Evolutionary conservation across 305 asterid genomes (phyloP).

Genomic region (Solanum hybrid): DNA sequence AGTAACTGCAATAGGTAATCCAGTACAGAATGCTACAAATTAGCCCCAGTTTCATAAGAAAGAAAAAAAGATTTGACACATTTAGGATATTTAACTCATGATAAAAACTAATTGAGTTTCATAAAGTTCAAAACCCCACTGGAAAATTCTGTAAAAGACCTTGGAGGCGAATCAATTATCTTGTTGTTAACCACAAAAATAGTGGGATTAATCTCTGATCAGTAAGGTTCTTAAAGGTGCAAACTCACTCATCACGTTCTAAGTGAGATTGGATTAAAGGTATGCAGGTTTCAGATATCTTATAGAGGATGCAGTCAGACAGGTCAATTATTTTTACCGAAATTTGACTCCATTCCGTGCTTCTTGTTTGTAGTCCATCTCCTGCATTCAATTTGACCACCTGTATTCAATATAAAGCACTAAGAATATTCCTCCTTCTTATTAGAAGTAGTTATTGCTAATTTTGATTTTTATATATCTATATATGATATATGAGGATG

Average conservation of each 20-base stretch:
- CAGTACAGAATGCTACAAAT: background rate
- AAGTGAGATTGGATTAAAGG: background rate
- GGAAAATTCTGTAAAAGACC: background rate
- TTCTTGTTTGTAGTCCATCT: constrained; percentile 88
- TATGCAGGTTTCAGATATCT: background rate
- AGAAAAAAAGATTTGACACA: background rate
- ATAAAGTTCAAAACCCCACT: background rate
- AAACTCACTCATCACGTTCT: background rate
- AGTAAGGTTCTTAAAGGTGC: background rate
- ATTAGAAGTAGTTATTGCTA: constrained; percentile 5
- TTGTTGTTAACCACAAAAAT: background rate
- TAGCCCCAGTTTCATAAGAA: background rate
- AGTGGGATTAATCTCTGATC: background rate
- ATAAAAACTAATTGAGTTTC: background rate
- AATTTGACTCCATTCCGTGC: constrained; percentile 84
- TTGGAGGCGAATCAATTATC: background rate
- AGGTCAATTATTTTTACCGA: constrained; percentile 34
- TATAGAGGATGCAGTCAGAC: background rate
- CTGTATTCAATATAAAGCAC: constrained; percentile 97
- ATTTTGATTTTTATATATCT: background rate
- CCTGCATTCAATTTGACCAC: constrained; percentile 99
- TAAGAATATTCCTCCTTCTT: constrained; percentile 62
- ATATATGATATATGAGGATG: background rate
- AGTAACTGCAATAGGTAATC: background rate
- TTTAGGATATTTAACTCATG: background rate